Conservation (phyloP, 176 grass and related monocot species). For the Elaeis guineensis region DNA sequence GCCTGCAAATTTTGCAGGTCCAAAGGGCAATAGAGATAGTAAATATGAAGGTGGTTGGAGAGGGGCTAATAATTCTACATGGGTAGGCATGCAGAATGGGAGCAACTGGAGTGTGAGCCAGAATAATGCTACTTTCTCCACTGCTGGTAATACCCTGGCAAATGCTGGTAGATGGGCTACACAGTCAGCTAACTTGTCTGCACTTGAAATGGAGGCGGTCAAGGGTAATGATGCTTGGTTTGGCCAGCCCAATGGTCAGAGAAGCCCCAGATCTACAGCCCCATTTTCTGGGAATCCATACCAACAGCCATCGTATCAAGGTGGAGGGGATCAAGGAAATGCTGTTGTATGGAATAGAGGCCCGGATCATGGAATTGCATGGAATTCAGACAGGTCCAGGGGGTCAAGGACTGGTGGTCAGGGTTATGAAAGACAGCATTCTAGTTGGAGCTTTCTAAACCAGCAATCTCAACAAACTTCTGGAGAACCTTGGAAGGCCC, state of each 20-base stretch:
- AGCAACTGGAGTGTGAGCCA: conserved; percentile 28
- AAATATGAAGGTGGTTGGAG: conserved; percentile 6
- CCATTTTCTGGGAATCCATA: conserved; percentile 23
- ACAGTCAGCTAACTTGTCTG: conserved; percentile 16
- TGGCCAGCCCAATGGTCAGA: conserved; percentile 22
- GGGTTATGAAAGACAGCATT: conserved; percentile 26
- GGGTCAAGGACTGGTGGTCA: conserved; percentile 21
- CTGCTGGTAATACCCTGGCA: conserved; percentile 19
- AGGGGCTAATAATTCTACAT: conserved; percentile 9
- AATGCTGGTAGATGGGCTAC: conserved; percentile 41
- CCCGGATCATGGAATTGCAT: conserved; percentile 41
- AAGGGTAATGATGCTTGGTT: conserved; percentile 32
- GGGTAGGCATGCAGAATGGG: conserved; percentile 27
- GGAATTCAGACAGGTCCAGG: conserved; percentile 37
- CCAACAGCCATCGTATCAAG: conserved; percentile 25
- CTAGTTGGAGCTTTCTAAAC: conserved; percentile 25
- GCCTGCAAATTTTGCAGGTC: conserved; percentile 8
- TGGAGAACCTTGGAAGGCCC: conserved; percentile 21
- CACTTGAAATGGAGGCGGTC: conserved; percentile 18
- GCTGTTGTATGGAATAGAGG: conserved; percentile 22
- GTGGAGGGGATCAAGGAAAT: conserved; percentile 17
- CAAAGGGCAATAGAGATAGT: conserved; percentile 15
- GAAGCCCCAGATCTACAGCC: conserved; percentile 18
- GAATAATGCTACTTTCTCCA: conserved; percentile 23
- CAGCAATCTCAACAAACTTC: conserved; percentile 39